Conservation (phyloP, 1,284 basidiomycete genomes). For the Fistulinella staudtii region DNA sequence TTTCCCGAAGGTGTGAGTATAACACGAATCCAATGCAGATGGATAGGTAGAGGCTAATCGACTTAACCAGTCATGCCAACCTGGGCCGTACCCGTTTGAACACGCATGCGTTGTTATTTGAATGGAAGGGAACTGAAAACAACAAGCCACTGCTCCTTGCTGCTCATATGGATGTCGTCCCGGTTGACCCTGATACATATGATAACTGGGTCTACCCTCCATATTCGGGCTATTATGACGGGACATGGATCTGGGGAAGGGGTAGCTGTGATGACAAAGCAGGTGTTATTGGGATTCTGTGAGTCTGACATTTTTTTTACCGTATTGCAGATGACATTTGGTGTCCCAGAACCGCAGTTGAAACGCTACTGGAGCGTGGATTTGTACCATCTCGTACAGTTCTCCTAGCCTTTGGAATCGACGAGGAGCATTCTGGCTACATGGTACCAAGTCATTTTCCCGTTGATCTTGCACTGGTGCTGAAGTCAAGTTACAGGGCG, state of each 20-base stretch:
- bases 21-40: no score
- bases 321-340: background rate
- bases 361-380: constrained; percentile 48
- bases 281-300: constrained; percentile 56
- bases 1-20: constrained; percentile 40
- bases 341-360: constrained; percentile 44
- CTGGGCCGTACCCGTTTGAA: constrained; percentile 53
- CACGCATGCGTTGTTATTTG: constrained; percentile 58
- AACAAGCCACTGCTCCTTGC: constrained; percentile 60
- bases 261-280: constrained; percentile 63
- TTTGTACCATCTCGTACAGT: constrained; percentile 53
- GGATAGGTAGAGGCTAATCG: no score
- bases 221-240: constrained; percentile 48
- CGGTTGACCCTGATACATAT: constrained; percentile 50
- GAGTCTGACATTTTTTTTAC: no score
- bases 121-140: constrained; percentile 54
- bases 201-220: constrained; percentile 52
- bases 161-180: constrained; percentile 62
- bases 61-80: constrained; percentile 38
- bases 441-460: constrained; percentile 31
- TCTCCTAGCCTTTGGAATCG: constrained; percentile 65
- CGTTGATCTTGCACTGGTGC: constrained; percentile 5
- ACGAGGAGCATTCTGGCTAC: constrained; percentile 61
- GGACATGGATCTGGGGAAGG: constrained; percentile 56
- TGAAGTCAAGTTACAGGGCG: constrained; percentile 42